Base-by-base conservation (phyloP, 768 basidiomycete genomes). In the Podaxis mareebaensis region DNA sequence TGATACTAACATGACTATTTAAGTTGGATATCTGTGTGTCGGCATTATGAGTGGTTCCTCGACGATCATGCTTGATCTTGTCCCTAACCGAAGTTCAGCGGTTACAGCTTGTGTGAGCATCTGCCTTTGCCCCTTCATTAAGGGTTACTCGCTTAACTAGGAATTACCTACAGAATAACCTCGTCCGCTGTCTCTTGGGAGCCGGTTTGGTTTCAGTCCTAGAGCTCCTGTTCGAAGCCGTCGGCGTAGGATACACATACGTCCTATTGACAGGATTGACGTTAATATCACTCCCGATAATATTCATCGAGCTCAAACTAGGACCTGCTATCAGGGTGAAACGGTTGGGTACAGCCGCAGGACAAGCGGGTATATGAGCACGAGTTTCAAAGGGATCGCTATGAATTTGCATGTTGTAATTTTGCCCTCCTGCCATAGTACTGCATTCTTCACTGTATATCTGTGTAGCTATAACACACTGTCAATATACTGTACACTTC, bases 181-280 rank as follows among this genome's bases (percentile, higher is more conserved):
- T 91, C 20, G 80, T 89, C 13, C 85, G 89, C 33, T 90, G 90
- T 69, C 76, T 79, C 2, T 65, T 89, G 46, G 85, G 85, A 53
- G 90, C 90, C 2, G 78, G 74, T 0, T 68, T 83, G 38, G 86
- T 91, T 5, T 85, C 90, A 2, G 78, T 88, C n/a, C 83, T 91
- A 44, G 81, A 90, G 60, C 71, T 85, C 11, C 81, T 91, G 26
- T 74, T 90, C 40, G 77, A 79, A 17, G 81, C 78, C 2, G 74
- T 92, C n/a, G 85, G 85, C 13, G 67, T 80, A 4, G 90, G 90
- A 6, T 92, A 88, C 87, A 85, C 90, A 3, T 92, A 89, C 67
- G 77, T 86, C 26, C 71, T 91, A 11, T 76, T 90, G n/a, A 81
- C 78, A 3, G 81, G 81, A 3, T 67, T 89, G 33, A 75, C 79